Evolutionary conservation across 495 filamentous ascomycete species (phyloP), one percentile per base, ranked within the genome.

Genomic region (Staphylotrichum longicolle): DNA sequence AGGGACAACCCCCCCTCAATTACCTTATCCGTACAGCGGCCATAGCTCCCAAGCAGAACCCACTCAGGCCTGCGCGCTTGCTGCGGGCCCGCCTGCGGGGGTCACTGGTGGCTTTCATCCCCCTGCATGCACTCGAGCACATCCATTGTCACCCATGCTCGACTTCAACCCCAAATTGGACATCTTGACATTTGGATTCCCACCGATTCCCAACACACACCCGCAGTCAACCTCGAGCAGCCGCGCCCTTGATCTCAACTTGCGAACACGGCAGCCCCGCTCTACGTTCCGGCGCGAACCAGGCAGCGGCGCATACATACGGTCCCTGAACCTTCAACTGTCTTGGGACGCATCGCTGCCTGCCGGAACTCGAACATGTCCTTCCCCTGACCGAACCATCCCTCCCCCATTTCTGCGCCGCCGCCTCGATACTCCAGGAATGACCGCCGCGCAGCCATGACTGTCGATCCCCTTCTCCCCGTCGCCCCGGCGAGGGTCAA

Each of bases 401-500:
- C 20, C 20, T 27, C 20, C 20, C 20, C 20, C 20, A 27, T 27
- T 27, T 27, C 20, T 27, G 20, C 20, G 20, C 20, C 59, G 45
- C 54, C 52, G 39, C 54, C 49, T 39, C 57, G 5, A 14, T 50
- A 35, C 39, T 10, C 45, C 44, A 63, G 70, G 68, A 59, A 71
- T 68, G 70, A 66, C 56, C 68, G 66, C 69, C 52, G 76, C 76
- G 80, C 80, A 76, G 88, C 68, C 63, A 96, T 96, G 92, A 85
- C 82, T 68, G 82, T 91, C 68, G 93, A 96, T 74, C 85, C 88
- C 66, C 84, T 96, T 67, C 89, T 92, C 65, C 91, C 91, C 67
- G 83, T 91, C 76, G 88, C 93, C 69, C 92, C 95, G 62, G 93
- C 90, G 76, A 89, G 90, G 78, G 82, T 98, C 65, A 86, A 87